Conservation (phyloP, 2,329 filamentous ascomycete genomes). For the Iodosphaeria phyllophila region DNA sequence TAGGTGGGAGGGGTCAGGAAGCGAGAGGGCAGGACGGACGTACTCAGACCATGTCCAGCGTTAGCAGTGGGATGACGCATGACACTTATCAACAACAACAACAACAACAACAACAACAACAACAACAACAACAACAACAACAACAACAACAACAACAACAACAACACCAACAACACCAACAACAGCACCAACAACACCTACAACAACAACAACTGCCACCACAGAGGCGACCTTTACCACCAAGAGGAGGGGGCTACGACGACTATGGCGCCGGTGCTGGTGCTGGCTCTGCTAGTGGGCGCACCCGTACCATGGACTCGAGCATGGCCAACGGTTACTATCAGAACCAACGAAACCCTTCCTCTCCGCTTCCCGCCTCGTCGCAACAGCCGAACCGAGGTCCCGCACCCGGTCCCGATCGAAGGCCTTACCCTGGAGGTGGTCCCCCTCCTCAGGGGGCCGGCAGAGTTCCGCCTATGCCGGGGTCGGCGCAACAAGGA, state of each 20-base stretch:
- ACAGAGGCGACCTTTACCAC: slow-evolving; percentile 3
- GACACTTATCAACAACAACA: slow-evolving; percentile 46
- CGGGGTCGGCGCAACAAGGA: no score
- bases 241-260: slow-evolving; percentile 16
- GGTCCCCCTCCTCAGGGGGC: slow-evolving; percentile 28
- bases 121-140: slow-evolving; percentile 41
- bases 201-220: slow-evolving; percentile 44
- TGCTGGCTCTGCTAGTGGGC: slow-evolving; percentile 13
- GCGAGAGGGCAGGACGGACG: slow-evolving; percentile 44
- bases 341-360: slow-evolving; percentile 30
- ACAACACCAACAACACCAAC: slow-evolving; percentile 44
- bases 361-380: slow-evolving; percentile 24
- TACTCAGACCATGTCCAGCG: slow-evolving; percentile 56
- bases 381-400: slow-evolving; percentile 20
- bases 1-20: no score
- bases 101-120: slow-evolving; percentile 19
- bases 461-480: slow-evolving; percentile 27
- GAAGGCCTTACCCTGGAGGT: slow-evolving; percentile 52
- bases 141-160: slow-evolving; percentile 34
- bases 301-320: slow-evolving; percentile 23
- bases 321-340: slow-evolving; percentile 32
- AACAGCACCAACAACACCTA: slow-evolving; percentile 27
- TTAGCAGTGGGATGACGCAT: slow-evolving; percentile 14
- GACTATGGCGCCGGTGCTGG: no score
- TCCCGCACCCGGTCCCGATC: slow-evolving; percentile 28